phyloP scores from a whole-genome alignment of 208 protist species.

The Trypanosoma congolense region DNA sequence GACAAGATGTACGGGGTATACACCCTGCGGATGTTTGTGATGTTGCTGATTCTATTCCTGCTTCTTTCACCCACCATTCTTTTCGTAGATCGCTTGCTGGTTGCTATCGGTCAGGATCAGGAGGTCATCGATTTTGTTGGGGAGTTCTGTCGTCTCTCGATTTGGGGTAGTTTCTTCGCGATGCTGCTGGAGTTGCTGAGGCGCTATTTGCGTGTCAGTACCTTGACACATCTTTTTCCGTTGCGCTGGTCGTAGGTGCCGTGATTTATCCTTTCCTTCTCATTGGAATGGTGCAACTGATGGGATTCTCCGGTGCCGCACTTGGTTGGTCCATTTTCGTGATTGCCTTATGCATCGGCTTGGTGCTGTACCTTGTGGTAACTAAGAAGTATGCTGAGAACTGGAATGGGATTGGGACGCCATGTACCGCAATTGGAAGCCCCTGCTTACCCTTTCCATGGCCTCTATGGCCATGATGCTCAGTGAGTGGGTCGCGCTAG shows the following conservation, averaged over 20 bases:
- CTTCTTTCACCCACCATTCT: slow-evolving; percentile 43
- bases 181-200: slow-evolving; percentile 79
- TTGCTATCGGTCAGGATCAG: slow-evolving; percentile 43
- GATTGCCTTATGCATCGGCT: slow-evolving; percentile 36
- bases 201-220: slow-evolving; percentile 79
- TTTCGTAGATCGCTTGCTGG: slow-evolving; percentile 51
- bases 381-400: slow-evolving; percentile 64
- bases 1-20: slow-evolving; percentile 77
- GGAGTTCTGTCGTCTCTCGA: slow-evolving; percentile 49
- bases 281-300: slow-evolving; percentile 34
- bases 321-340: slow-evolving; percentile 66
- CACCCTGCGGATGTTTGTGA: slow-evolving; percentile 63
- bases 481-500: slow-evolving; percentile 73
- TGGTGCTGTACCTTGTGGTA: slow-evolving; percentile 52
- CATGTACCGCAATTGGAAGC: slow-evolving; percentile 58
- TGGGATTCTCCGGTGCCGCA: slow-evolving; percentile 51
- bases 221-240: slow-evolving; percentile 53
- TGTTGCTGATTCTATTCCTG: slow-evolving; percentile 55
- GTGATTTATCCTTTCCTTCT: slow-evolving; percentile 50
- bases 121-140: slow-evolving; percentile 46
- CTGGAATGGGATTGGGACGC: slow-evolving; percentile 56
- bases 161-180: slow-evolving; percentile 55
- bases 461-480: slow-evolving; percentile 76
- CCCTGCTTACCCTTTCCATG: slow-evolving; percentile 54
- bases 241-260: slow-evolving; percentile 51